Percentiles rank a stretch among this genome's conserved stretches.
Conservation (phyloP, 1,139 yeast genomes). For the Suhomyces terraborum region DNA sequence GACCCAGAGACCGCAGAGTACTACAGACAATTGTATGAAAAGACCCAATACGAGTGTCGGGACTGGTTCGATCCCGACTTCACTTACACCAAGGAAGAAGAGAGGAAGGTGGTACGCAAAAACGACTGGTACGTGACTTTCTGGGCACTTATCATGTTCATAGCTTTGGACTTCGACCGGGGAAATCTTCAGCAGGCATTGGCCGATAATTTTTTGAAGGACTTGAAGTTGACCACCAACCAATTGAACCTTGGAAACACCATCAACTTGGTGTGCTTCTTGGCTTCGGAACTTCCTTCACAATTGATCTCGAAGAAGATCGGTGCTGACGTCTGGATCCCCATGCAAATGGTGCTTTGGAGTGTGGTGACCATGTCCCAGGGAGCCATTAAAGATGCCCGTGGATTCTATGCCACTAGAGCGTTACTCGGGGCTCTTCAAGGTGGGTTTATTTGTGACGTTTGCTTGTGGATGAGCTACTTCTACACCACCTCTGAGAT, state of each 20-base stretch:
- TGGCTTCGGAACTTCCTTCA: slow-evolving; percentile 57
- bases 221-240: slow-evolving; percentile 45
- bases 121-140: slow-evolving; percentile 48
- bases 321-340: slow-evolving; percentile 58
- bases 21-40: slow-evolving; percentile 43
- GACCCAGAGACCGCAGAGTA: slow-evolving; percentile 46
- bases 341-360: slow-evolving; percentile 53
- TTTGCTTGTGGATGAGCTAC: slow-evolving; percentile 35
- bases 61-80: slow-evolving; percentile 47
- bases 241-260: slow-evolving; percentile 54
- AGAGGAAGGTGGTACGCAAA: slow-evolving; percentile 39
- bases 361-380: slow-evolving; percentile 52
- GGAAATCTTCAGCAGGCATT: slow-evolving; percentile 53
- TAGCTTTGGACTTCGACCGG: slow-evolving; percentile 54
- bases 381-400: slow-evolving; percentile 36
- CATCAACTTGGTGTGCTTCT: slow-evolving; percentile 44
- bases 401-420: slow-evolving; percentile 28
- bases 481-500: slow-evolving; percentile 31
- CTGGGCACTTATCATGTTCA: slow-evolving; percentile 52
- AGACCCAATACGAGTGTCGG: slow-evolving; percentile 46
- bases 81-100: slow-evolving; percentile 49
- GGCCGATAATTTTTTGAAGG: slow-evolving; percentile 49
- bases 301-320: slow-evolving; percentile 53
- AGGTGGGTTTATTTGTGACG: slow-evolving; percentile 36
- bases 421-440: slow-evolving; percentile 33